Evolutionary conservation across 805 yeast genomes (phyloP).

Genomic region (Kazachstania africana): DNA sequence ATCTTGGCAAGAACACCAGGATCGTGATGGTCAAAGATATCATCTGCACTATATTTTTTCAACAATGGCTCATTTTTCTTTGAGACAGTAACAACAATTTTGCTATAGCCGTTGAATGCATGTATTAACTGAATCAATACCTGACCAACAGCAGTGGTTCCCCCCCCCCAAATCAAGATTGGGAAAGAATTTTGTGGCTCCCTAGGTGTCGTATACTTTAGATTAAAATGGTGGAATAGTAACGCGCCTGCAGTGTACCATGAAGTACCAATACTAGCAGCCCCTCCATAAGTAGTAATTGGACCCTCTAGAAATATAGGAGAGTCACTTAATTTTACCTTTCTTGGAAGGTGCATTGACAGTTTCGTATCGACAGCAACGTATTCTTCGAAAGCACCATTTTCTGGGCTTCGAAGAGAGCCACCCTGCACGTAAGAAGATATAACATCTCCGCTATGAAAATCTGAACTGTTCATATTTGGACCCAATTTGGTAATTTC

Average conservation of each 20-base stretch:
- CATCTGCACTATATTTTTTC: slow-evolving; percentile 36
- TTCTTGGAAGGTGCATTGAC: background rate
- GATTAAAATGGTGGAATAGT: slow-evolving; percentile 18
- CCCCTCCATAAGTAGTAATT: slow-evolving; percentile 46
- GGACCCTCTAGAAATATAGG: slow-evolving; percentile 13
- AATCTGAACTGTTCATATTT: slow-evolving; percentile 21
- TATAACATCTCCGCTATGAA: slow-evolving; percentile 41
- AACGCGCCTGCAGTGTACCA: slow-evolving; percentile 37
- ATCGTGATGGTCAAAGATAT: slow-evolving; percentile 36
- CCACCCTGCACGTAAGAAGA: slow-evolving; percentile 45
- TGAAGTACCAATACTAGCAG: slow-evolving; percentile 45
- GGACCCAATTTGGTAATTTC: slow-evolving; percentile 38
- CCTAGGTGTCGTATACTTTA: slow-evolving; percentile 8
- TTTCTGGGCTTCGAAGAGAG: slow-evolving; percentile 25
- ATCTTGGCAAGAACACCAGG: slow-evolving; percentile 32
- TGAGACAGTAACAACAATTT: slow-evolving; percentile 38
- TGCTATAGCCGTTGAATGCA: slow-evolving; percentile 27
- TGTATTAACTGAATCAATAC: slow-evolving; percentile 46
- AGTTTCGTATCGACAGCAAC: slow-evolving; percentile 12
- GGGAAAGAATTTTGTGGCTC: slow-evolving; percentile 24
- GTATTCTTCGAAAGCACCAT: slow-evolving; percentile 51
- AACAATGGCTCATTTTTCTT: slow-evolving; percentile 30
- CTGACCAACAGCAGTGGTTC: slow-evolving; percentile 50
- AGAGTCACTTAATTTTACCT: slow-evolving; percentile 2
- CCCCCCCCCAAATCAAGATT: slow-evolving; percentile 50